A percentile compares a stretch with the other conserved stretches of the same genome.
These are phyloP conservation scores for Paecilomyces formosus DNA, from an alignment of 2,329 filamentous ascomycete species.

Conservation along the genomic window DNA sequence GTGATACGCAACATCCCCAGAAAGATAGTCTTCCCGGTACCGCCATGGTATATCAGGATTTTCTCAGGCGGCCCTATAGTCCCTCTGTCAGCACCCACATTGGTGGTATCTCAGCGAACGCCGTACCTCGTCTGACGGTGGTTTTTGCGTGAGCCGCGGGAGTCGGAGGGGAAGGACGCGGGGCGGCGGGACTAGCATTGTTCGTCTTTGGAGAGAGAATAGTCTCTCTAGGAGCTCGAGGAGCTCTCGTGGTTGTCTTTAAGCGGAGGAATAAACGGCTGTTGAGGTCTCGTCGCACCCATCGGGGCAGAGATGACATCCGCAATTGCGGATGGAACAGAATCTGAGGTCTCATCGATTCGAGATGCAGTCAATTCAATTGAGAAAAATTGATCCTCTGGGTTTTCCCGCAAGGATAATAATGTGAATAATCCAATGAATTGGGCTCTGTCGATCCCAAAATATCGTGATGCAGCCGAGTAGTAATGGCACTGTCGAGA, in stretches of 20 bases:
- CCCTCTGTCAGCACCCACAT: conserved; percentile 1
- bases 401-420: not conserved
- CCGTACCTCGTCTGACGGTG: conserved; percentile 20
- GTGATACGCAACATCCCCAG: conserved; percentile 65
- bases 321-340: conserved; percentile 24
- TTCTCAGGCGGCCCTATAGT: conserved; percentile 28
- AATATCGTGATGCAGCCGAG: not conserved
- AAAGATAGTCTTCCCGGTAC: conserved; percentile 58
- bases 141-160: conserved; percentile 16
- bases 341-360: conserved; percentile 18
- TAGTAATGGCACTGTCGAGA: not conserved
- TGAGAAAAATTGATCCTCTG: not conserved
- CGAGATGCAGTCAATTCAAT: not conserved
- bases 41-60: conserved; percentile 68
- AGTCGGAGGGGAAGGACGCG: conserved; percentile 8
- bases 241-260: conserved; percentile 20
- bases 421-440: not conserved
- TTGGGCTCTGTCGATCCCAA: not conserved
- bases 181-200: conserved; percentile 7
- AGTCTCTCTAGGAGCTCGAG: conserved; percentile 16
- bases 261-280: conserved; percentile 18
- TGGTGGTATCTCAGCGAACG: not conserved
- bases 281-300: conserved; percentile 18
- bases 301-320: conserved; percentile 13
- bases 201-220: conserved; percentile 12